A percentile compares a stretch with the other conserved stretches of the same genome.
Evolutionary conservation across 2,329 filamentous ascomycete genomes (phyloP).

Genomic region (Colletotrichum caudatum): DNA sequence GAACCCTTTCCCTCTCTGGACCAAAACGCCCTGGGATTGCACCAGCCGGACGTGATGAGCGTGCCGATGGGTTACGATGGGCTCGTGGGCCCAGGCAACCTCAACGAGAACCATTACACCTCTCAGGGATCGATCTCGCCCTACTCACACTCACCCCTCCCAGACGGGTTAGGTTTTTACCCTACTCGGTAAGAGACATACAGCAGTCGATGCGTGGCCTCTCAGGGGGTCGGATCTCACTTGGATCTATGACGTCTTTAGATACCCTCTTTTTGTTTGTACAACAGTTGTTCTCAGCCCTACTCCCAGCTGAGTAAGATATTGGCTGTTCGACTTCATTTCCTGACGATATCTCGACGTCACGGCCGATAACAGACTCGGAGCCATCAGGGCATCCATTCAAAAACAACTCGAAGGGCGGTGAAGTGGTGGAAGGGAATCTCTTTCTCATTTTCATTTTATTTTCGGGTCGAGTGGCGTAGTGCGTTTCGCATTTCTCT

Average conservation of each 20-base stretch:
- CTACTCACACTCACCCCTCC: slow-evolving; percentile 57
- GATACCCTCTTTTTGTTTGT: slow-evolving; percentile 37
- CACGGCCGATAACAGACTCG: slow-evolving; percentile 14
- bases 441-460: not conserved
- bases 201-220: not conserved
- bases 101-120: slow-evolving; percentile 52
- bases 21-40: slow-evolving; percentile 54
- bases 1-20: slow-evolving; percentile 53
- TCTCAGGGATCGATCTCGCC: slow-evolving; percentile 58
- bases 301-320: not conserved
- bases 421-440: not conserved
- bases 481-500: not conserved
- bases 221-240: not conserved
- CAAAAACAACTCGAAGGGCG: not conserved
- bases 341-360: slow-evolving; percentile 4
- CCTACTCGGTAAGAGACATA: slow-evolving; percentile 37
- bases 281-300: not conserved
- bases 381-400: slow-evolving; percentile 1
- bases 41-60: slow-evolving; percentile 42
- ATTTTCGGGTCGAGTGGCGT: not conserved
- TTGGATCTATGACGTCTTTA: slow-evolving; percentile 24
- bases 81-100: slow-evolving; percentile 48
- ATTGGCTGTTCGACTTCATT: not conserved
- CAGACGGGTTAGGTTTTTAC: slow-evolving; percentile 53
- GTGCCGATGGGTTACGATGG: slow-evolving; percentile 50